phyloP scores from a whole-genome alignment of 1,284 basidiomycete genomes.

The Sporisorium exsertum region DNA sequence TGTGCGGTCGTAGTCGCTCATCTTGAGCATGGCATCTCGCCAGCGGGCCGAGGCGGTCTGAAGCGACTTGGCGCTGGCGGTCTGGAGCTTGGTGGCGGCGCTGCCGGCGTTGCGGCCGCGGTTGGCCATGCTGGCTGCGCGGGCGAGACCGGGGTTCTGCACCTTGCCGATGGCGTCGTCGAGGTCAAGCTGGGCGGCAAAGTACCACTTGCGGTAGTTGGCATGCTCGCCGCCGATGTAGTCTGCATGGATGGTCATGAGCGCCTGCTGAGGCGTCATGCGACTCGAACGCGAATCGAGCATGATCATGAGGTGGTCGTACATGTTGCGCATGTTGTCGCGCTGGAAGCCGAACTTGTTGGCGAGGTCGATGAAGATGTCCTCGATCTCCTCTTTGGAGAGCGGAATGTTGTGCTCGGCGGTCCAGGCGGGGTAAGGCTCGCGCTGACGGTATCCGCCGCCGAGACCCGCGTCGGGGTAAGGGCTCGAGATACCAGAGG shows the following conservation, averaged over 20 bases:
- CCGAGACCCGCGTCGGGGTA: slow-evolving; percentile 51
- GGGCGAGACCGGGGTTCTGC: slow-evolving; percentile 89
- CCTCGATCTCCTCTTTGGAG: slow-evolving; percentile 98
- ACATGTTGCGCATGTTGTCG: slow-evolving; percentile 78
- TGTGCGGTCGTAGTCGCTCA: slow-evolving; percentile 97
- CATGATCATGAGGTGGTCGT: slow-evolving; percentile 98
- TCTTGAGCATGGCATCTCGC: slow-evolving; percentile 98
- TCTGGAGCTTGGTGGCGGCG: slow-evolving; percentile 72
- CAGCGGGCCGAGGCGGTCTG: slow-evolving; percentile 89
- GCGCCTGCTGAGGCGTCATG: slow-evolving; percentile 94
- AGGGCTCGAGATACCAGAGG: slow-evolving; percentile 62
- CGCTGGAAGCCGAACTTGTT: slow-evolving; percentile 99
- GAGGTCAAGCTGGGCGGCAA: slow-evolving; percentile 97
- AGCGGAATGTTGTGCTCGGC: slow-evolving; percentile 91
- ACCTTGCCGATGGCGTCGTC: slow-evolving; percentile 95
- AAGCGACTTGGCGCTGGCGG: slow-evolving; percentile 80
- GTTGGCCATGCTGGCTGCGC: slow-evolving; percentile 82
- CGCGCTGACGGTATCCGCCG: slow-evolving; percentile 70
- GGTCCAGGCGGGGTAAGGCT: slow-evolving; percentile 93
- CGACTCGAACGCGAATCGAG: slow-evolving; percentile 78
- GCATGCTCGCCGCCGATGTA: slow-evolving; percentile 88
- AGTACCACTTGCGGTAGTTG: slow-evolving; percentile 82
- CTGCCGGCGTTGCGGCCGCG: slow-evolving; percentile 48
- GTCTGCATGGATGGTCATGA: slow-evolving; percentile 92
- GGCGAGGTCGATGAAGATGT: slow-evolving; percentile 95